Evolutionary conservation across 192 early-diverging fungal species (phyloP).

Genomic region (Backusella sp.): DNA sequence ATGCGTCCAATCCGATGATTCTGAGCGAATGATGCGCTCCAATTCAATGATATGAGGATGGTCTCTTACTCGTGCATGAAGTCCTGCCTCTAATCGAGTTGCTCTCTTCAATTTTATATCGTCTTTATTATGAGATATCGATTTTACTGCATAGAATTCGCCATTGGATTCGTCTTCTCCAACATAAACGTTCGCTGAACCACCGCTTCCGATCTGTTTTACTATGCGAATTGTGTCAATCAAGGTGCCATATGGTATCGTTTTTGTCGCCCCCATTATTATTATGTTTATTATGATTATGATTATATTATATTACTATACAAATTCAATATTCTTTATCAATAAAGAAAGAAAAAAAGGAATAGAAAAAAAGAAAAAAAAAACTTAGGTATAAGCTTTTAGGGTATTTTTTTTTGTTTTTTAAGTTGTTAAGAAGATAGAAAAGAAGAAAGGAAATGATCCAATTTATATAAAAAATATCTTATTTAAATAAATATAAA

Average conservation of each 20-base stretch:
- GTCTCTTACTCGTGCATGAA: constrained; percentile 60
- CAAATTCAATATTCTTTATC: neutral
- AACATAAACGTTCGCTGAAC: constrained; percentile 74
- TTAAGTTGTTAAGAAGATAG: neutral
- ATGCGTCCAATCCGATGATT: constrained; percentile 53
- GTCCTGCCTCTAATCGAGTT: constrained; percentile 65
- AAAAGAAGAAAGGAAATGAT: neutral
- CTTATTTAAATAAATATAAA: neutral
- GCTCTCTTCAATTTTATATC: constrained; percentile 50
- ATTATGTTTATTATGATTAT: neutral
- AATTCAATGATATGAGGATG: constrained; percentile 70
- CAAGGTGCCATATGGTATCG: constrained; percentile 9
- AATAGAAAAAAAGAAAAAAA: neutral
- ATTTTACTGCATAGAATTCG: constrained; percentile 67
- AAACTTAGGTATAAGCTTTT: neutral
- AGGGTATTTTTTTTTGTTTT: neutral
- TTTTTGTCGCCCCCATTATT: neutral
- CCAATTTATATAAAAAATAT: neutral
- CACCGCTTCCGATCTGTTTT: constrained; percentile 60
- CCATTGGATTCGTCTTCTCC: constrained; percentile 57
- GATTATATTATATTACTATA: neutral
- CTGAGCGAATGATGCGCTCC: constrained; percentile 62
- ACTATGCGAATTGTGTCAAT: constrained; percentile 12
- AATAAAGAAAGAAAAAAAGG: neutral
- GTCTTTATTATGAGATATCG: constrained; percentile 61